Conservation (phyloP, 352 stramenopile species). For the Pythium grandisporangium region DNA sequence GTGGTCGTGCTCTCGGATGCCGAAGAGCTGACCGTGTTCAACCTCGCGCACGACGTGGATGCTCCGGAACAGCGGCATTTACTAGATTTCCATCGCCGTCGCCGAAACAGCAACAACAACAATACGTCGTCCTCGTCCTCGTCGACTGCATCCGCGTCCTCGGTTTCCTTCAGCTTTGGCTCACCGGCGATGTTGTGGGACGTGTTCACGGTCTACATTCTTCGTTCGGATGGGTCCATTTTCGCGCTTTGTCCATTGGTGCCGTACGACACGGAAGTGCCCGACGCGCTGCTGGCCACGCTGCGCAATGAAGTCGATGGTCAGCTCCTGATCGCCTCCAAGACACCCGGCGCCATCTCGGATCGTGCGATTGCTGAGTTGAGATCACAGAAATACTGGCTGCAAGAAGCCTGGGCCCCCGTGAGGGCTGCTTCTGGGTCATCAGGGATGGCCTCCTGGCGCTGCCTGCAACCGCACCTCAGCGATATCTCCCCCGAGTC, state of each 20-base stretch:
- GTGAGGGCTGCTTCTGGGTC: background rate
- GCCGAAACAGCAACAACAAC: too few relatives aligned
- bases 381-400: slow-evolving; percentile 82
- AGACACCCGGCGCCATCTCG: slow-evolving; percentile 2
- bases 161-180: slow-evolving; percentile 55
- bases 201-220: slow-evolving; percentile 62
- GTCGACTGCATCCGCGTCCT: slow-evolving; percentile 16
- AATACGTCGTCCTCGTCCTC: slow-evolving; percentile 4
- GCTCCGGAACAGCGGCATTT: slow-evolving; percentile 64
- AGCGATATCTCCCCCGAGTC: slow-evolving; percentile 66
- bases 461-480: slow-evolving; percentile 43
- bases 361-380: slow-evolving; percentile 28
- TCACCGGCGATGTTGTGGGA: slow-evolving; percentile 51
- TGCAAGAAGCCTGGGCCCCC: slow-evolving; percentile 53
- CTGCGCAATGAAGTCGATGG: slow-evolving; percentile 56
- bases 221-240: slow-evolving; percentile 61
- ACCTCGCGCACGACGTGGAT: slow-evolving; percentile 47
- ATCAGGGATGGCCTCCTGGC: slow-evolving; percentile 16
- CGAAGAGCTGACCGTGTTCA: slow-evolving; percentile 68
- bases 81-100: slow-evolving; percentile 36
- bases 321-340: slow-evolving; percentile 42
- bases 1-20: slow-evolving; percentile 65
- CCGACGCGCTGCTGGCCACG: slow-evolving; percentile 27
- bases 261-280: slow-evolving; percentile 45
- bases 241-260: slow-evolving; percentile 66